Base-by-base conservation (phyloP, 176 grass and related monocot genomes). In the Oryza australiensis region DNA sequence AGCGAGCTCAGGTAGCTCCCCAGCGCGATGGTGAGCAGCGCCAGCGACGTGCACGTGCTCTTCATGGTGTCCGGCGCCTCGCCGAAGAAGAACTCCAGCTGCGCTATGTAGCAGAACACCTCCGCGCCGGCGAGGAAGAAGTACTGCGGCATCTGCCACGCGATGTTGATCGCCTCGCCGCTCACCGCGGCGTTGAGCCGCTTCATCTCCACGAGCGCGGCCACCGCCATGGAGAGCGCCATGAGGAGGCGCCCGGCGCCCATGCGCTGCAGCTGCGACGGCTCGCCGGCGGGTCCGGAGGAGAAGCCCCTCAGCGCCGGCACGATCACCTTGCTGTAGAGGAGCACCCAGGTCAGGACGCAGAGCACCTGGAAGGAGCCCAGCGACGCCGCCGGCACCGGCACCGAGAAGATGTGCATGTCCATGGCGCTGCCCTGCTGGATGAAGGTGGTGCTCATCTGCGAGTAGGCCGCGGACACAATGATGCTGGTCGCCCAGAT, bases 1-100 rank as follows among this genome's bases (percentile, higher is more conserved):
- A 92, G 48, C 26, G 91, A 92, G 72, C 89, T 97, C 82, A 92
- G 75, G 82, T 97, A 97, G 85, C 76, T 92, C 2, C 94, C 94
- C 3, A 94, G 73, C 5, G 91, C 76, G 77, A 94, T 85, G 62
- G 89, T 87, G 76, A 97, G 89, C 66, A 97, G 74, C 29, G 87
- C 87, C 13, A 94, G 86, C 65, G 94, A 84, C 28, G 87, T 94
- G 79, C 94, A 97, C 6, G 85, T 89, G 94, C 85, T 97, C 82
- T 94, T 94, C 94, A 97, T 97, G 26, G 89, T 85, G 26, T 94
- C 89, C 26, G 94, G 91, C 63, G 91, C 91, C 88, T 97, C 89
- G 26, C 38, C 76, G 66, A 84, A 97, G 91, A 97, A 97, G 72
- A 97, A 97, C 85, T 97, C 91, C 6, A 97, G 82, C 80, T 92